Percentiles rank a stretch among this genome's conserved stretches.
Conservation (phyloP, 2,329 filamentous ascomycete species). For the Raffaelea deltoideospora region DNA sequence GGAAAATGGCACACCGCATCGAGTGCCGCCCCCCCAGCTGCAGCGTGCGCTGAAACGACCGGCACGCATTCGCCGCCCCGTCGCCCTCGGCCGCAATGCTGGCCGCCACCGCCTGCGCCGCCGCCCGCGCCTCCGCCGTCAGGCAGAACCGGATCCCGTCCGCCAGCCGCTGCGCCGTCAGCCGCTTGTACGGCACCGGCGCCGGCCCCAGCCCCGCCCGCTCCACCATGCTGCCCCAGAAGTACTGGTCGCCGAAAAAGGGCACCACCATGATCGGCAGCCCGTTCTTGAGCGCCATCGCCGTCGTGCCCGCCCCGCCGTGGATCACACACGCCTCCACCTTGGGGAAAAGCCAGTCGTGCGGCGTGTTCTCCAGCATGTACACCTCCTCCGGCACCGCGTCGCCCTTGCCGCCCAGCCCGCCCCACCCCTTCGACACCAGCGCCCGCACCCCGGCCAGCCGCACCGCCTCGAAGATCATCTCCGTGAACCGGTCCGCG, state of each 20-base stretch:
- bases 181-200: slow-evolving; percentile 52
- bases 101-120: slow-evolving; percentile 42
- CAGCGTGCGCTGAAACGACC: slow-evolving; percentile 48
- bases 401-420: slow-evolving; percentile 39
- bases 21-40: slow-evolving; percentile 32
- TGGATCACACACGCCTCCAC: slow-evolving; percentile 57
- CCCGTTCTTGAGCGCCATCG: slow-evolving; percentile 56
- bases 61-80: slow-evolving; percentile 54
- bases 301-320: slow-evolving; percentile 65
- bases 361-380: slow-evolving; percentile 59
- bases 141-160: slow-evolving; percentile 58
- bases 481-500: slow-evolving; percentile 49
- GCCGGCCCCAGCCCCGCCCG: slow-evolving; percentile 48
- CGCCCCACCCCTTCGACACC: slow-evolving; percentile 64
- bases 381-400: slow-evolving; percentile 48
- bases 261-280: slow-evolving; percentile 63
- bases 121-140: slow-evolving; percentile 41
- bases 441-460: slow-evolving; percentile 53
- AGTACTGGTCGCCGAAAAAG: slow-evolving; percentile 68
- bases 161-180: slow-evolving; percentile 47
- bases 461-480: slow-evolving; percentile 56
- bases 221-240: slow-evolving; percentile 59
- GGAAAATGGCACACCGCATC: slow-evolving; percentile 52
- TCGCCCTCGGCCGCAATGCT: slow-evolving; percentile 49
- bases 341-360: slow-evolving; percentile 62